A percentile compares a stretch with the other conserved stretches of the same genome.
phyloP scores from a whole-genome alignment of 2,329 filamentous ascomycete species.

The Macrophomina phaseolina region DNA sequence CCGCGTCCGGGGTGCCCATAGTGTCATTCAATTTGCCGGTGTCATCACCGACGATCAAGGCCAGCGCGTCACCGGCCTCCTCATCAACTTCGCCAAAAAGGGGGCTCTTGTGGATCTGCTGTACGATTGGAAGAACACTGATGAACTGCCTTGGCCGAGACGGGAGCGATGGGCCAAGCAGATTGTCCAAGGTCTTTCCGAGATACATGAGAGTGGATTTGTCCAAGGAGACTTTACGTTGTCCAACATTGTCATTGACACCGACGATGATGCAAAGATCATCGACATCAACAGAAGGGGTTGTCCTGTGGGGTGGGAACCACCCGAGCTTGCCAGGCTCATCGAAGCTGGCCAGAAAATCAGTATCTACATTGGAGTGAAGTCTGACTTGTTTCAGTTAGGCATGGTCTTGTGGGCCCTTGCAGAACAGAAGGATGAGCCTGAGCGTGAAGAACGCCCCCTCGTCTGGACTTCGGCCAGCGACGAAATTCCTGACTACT shows the following conservation, averaged over 20 bases:
- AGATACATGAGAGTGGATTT: constrained; percentile 94
- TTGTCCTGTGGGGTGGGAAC: constrained; percentile 98
- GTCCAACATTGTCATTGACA: constrained; percentile 94
- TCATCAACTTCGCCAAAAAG: constrained; percentile 85
- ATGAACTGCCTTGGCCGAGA: constrained; percentile 68
- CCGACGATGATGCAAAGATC: constrained; percentile 84
- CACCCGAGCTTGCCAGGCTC: constrained; percentile 84
- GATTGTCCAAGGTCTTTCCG: constrained; percentile 85
- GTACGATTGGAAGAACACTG: constrained; percentile 71
- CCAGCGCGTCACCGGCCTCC: constrained; percentile 79
- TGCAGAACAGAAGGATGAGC: constrained; percentile 86
- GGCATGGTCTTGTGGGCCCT: constrained; percentile 97
- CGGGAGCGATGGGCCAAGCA: constrained; percentile 89
- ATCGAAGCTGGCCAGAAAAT: constrained; percentile 90
- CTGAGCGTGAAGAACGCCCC: constrained; percentile 77
- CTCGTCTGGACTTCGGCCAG: constrained; percentile 62
- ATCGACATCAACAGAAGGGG: constrained; percentile 98
- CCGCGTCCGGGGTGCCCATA: constrained; percentile 71
- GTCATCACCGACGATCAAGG: constrained; percentile 81
- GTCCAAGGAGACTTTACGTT: constrained; percentile 98
- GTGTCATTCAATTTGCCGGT: constrained; percentile 86
- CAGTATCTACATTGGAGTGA: constrained; percentile 97
- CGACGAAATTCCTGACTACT: constrained; percentile 75
- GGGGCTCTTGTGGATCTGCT: constrained; percentile 90
- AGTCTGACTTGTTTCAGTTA: constrained; percentile 93